phyloP scores from a whole-genome alignment of 768 basidiomycete species.

The Paxillus involutus region DNA sequence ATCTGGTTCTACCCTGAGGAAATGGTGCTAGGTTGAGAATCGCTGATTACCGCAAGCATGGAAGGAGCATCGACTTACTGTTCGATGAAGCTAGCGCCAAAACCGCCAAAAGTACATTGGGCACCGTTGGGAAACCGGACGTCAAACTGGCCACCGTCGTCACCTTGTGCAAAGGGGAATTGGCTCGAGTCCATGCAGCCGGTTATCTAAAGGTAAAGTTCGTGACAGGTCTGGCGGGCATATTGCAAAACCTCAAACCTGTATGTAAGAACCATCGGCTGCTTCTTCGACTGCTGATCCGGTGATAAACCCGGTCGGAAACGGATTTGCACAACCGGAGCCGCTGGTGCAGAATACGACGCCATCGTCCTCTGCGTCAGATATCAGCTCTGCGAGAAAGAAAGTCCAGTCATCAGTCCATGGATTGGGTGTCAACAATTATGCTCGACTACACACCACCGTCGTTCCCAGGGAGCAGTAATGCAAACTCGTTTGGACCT shows the following conservation, averaged over 20 bases:
- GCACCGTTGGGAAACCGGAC: constrained; percentile 53
- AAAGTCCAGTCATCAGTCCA: not conserved
- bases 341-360: constrained; percentile 36
- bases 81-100: constrained; percentile 52
- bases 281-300: constrained; percentile 35
- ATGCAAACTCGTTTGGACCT: constrained; percentile 29
- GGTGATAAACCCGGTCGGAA: constrained; percentile 38
- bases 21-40: not conserved
- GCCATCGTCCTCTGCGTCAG: constrained; percentile 38
- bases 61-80: constrained; percentile 32
- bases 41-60: not conserved
- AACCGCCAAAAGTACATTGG: constrained; percentile 50
- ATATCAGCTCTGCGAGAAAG: constrained; percentile 34
- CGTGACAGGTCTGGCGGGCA: not conserved
- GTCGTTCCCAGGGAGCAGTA: constrained; percentile 31
- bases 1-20: constrained; percentile 43
- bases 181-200: constrained; percentile 35
- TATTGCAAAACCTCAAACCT: constrained; percentile 25
- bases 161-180: constrained; percentile 33
- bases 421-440: not conserved
- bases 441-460: constrained; percentile 28
- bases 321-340: constrained; percentile 26
- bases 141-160: constrained; percentile 51
- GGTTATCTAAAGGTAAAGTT: constrained; percentile 31
- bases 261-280: constrained; percentile 38